Percentiles rank a stretch among this genome's conserved stretches.
Evolutionary conservation across 371 early-diverging fungal species (phyloP).

Genomic region (Mucor irregularis): DNA sequence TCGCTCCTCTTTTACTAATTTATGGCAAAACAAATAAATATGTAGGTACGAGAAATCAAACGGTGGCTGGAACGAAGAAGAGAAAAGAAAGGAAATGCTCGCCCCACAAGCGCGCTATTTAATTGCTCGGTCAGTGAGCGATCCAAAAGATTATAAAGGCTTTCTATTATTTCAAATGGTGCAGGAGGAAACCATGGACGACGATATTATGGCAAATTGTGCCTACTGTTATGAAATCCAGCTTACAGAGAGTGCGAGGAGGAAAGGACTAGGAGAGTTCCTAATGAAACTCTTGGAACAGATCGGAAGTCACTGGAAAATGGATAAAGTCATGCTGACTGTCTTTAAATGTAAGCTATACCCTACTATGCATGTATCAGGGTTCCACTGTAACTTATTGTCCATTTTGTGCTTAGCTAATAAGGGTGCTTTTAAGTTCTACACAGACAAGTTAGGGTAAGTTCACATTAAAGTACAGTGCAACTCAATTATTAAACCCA

Average conservation of each 20-base stretch:
- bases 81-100: constrained; percentile 53
- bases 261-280: constrained; percentile 54
- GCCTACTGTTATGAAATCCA: constrained; percentile 64
- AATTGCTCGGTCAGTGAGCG: constrained; percentile 38
- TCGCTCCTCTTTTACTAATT: no score
- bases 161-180: constrained; percentile 59
- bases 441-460: constrained; percentile 56
- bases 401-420: constrained; percentile 39
- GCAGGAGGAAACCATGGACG: constrained; percentile 62
- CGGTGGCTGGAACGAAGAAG: constrained; percentile 56
- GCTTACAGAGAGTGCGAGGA: constrained; percentile 37
- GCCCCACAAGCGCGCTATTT: constrained; percentile 50
- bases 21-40: not conserved
- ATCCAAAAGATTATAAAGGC: constrained; percentile 46
- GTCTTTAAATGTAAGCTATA: constrained; percentile 58
- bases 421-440: constrained; percentile 56
- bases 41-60: constrained; percentile 53
- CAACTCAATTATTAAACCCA: no score
- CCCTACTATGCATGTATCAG: not conserved
- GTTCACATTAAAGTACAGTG: no score
- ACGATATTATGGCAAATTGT: constrained; percentile 53
- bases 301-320: constrained; percentile 49
- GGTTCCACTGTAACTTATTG: no score
- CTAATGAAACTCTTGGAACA: constrained; percentile 48
- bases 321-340: constrained; percentile 69